Base-by-base conservation (phyloP, 768 basidiomycete genomes). In the Gelatoporia subvermispora region DNA sequence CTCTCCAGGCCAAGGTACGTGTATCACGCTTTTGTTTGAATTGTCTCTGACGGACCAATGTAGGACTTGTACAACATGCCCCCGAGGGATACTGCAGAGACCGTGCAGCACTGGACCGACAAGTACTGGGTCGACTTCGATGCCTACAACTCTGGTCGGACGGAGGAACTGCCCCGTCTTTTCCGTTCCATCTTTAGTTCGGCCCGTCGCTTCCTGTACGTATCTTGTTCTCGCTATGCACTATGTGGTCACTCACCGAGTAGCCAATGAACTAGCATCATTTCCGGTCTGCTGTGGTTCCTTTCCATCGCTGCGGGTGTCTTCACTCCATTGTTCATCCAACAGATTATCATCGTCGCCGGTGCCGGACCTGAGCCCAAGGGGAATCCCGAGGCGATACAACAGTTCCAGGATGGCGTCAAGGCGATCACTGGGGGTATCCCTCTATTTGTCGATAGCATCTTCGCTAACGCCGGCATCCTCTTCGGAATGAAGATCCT, bases 261-360 rank as follows among this genome's bases (percentile, higher is more conserved):
- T 13, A 31, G 7, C 7, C 5, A 44, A 16, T 18, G 17, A 18
- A 11, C 44, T 45, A 64, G 63, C 58, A 22, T 60, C 15, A 48
- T 58, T 25, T 64, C 63, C 13, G 63, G 48, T 11, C 11, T 65
- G n/a, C 49, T 64, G n/a, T 64, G 63, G 63, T 52, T 64, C 47
- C 23, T 64, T 3, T 64, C 63, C 17, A 24, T 62, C 18, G 40
- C 43, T 42, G 54, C 60, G 10, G 36, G 42, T 23, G 49, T 64
- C 35, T 41, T 64, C 31, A 44, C 63, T 11, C 63, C 63, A 17
- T 21, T 64, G 2, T 25, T 65, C n/a, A 35, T 64, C 2, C 63
- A 64, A 43, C 63, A 64, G 45, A 54, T 64, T 44, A 63, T 61
- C 16, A 53, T 64, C n/a, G 56, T 53, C 15, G 44, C 43, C 3